Evolutionary conservation across 2,329 filamentous ascomycete genomes (phyloP), one percentile per base, ranked within the genome.

Genomic region (Clarireedia monteithiana): DNA sequence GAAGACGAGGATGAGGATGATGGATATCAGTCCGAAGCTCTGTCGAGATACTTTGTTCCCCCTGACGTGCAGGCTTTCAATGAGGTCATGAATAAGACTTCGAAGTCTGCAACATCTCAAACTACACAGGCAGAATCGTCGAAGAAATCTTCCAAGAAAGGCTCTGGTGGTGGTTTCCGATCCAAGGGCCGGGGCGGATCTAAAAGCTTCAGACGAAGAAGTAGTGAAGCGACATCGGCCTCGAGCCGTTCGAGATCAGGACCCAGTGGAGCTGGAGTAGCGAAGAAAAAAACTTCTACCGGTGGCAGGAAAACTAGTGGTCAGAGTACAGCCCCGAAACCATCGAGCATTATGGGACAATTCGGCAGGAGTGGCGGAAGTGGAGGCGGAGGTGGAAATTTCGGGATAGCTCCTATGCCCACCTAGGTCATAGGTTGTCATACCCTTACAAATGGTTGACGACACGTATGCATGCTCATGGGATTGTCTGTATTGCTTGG

Each of bases 321-420:
- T 30, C 55, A 46, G 14, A 60, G 49, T 44, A 12, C 49, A 5
- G 26, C 15, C 27, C 40, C 23, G 12, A 56, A 14, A 50, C 51
- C 20, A 38, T 52, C 26, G 40, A 42, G 3, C 40, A 54, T 48
- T 30, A 55, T 49, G 49, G 42, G 42, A 34, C 47, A 56, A 23
- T 50, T 46, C 34, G 34, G 50, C 4, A 48, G 53, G 44, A 48
- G 51, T 20, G 55, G 54, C 26, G 55, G 48, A 23, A 26, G 48
- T n/a, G 52, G 48, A 36, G 38, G 45, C 6, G 55, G 58, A 36
- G 51, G 54, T 27, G 53, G 57, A 14, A 54, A 60, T 9, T 64
- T 64, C 49, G 62, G 62, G 2, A 66, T 66, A 60, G 64, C 63
- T 63, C 63, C 64, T 24, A 60, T 55, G 53, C 46, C 53, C 6